These are phyloP conservation scores for Yamadazyma diddensiae DNA, from an alignment of 1,139 yeast species.

Conservation along the genomic window DNA sequence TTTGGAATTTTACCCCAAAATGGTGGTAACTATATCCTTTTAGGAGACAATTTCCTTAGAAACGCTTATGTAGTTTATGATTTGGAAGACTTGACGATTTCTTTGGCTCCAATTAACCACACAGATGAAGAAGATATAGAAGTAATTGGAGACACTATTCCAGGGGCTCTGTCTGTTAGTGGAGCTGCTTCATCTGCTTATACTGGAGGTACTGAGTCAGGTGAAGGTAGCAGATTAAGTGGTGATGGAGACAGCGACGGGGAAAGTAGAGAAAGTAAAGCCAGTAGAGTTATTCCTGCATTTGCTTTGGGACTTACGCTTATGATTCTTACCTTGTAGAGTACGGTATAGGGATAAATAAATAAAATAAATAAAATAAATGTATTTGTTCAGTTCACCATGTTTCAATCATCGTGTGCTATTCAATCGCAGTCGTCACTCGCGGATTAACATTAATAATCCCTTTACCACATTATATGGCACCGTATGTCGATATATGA, in stretches of 20 bases:
- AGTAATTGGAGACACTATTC: slow-evolving; percentile 18
- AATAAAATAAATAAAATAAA: too few relatives aligned
- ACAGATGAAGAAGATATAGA: slow-evolving; percentile 42
- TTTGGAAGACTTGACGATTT: slow-evolving; percentile 60
- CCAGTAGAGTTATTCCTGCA: not conserved
- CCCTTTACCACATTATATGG: too few relatives aligned
- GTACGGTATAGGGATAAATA: too few relatives aligned
- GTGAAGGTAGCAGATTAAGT: slow-evolving; percentile 1
- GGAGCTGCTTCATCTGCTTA: slow-evolving; percentile 13
- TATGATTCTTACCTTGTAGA: not conserved
- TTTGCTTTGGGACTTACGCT: not conserved
- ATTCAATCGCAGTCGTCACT: too few relatives aligned
- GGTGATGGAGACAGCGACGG: slow-evolving; percentile 2
- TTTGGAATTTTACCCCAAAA: slow-evolving; percentile 30
- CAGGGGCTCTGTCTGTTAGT: slow-evolving; percentile 12
- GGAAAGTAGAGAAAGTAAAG: not conserved
- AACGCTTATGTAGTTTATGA: slow-evolving; percentile 78
- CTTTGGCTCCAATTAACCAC: slow-evolving; percentile 60
- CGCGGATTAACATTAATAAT: too few relatives aligned
- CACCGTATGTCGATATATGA: too few relatives aligned
- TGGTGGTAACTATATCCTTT: slow-evolving; percentile 20
- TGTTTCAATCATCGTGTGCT: too few relatives aligned
- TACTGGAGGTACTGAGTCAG: slow-evolving; percentile 14
- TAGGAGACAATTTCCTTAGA: slow-evolving; percentile 77
- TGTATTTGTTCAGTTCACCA: too few relatives aligned